phyloP scores from a whole-genome alignment of 306 rosid genomes.

The Glycine soja region DNA sequence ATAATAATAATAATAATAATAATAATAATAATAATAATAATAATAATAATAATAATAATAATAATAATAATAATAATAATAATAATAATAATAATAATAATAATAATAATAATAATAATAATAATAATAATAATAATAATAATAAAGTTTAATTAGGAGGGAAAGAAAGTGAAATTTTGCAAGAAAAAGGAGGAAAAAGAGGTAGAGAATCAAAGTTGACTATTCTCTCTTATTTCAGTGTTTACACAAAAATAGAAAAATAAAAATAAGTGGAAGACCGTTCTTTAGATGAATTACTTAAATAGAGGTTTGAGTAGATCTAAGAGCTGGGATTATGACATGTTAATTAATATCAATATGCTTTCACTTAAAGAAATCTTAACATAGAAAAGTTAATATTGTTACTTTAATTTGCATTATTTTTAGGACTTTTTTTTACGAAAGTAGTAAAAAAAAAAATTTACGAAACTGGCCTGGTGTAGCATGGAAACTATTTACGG shows the following conservation, averaged over 20 bases:
- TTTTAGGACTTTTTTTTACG: too few relatives aligned
- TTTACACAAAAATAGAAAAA: not conserved
- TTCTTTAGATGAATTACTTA: not conserved
- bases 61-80: too few relatives aligned
- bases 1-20: too few relatives aligned
- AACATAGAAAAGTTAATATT: not conserved
- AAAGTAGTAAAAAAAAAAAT: too few relatives aligned
- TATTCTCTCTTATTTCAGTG: not conserved
- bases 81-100: too few relatives aligned
- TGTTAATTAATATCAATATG: not conserved
- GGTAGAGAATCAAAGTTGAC: not conserved
- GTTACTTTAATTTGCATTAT: not conserved
- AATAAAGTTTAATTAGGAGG: not conserved
- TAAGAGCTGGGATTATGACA: too few relatives aligned
- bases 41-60: too few relatives aligned
- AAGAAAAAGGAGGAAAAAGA: not conserved
- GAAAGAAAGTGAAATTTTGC: not conserved
- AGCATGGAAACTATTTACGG: too few relatives aligned
- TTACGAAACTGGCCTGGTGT: too few relatives aligned
- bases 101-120: too few relatives aligned
- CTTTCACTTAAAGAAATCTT: constrained; percentile 3
- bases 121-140: too few relatives aligned
- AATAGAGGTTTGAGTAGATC: not conserved
- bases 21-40: too few relatives aligned
- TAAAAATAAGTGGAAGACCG: not conserved